phyloP scores from a whole-genome alignment of 2,329 filamentous ascomycete genomes.

The Penicillium sp. region DNA sequence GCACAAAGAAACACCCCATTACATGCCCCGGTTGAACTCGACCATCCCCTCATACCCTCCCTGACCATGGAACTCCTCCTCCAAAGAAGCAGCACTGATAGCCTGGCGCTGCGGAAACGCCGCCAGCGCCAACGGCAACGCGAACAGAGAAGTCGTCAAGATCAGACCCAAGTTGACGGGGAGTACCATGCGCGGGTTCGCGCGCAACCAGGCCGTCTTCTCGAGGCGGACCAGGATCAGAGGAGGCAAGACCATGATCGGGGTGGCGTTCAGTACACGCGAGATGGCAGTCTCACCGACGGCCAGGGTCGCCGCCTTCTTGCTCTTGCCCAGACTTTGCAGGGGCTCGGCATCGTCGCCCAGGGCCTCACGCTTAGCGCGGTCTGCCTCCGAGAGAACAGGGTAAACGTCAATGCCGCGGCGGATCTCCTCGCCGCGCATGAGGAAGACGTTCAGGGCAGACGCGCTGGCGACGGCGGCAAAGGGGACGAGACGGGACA shows the following conservation, averaged over 20 bases:
- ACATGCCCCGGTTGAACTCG: constrained; percentile 97
- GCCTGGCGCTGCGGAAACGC: constrained; percentile 91
- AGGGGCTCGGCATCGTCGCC: constrained; percentile 59
- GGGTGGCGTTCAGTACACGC: constrained; percentile 88
- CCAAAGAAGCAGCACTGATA: constrained; percentile 72
- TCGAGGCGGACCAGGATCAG: constrained; percentile 83
- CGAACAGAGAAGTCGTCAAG: constrained; percentile 80
- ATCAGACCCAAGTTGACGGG: constrained; percentile 88
- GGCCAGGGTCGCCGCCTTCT: constrained; percentile 82
- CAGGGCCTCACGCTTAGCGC: constrained; percentile 62
- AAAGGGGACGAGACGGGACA: constrained; percentile 90
- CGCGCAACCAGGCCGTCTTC: constrained; percentile 77
- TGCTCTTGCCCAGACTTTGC: constrained; percentile 78
- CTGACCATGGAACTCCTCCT: constrained; percentile 81
- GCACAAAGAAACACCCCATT: constrained; percentile 21
- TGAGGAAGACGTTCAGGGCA: constrained; percentile 92
- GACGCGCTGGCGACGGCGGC: constrained; percentile 91
- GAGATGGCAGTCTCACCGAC: constrained; percentile 92
- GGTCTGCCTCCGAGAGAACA: constrained; percentile 70
- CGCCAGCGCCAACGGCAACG: constrained; percentile 83
- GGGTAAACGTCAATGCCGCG: constrained; percentile 92
- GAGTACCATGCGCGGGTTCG: constrained; percentile 72
- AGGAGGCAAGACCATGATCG: constrained; percentile 95
- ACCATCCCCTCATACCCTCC: constrained; percentile 80
- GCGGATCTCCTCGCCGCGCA: constrained; percentile 95